Conservation (phyloP, 176 grass and related monocot species). For the Rhynchospora pubera region DNA sequence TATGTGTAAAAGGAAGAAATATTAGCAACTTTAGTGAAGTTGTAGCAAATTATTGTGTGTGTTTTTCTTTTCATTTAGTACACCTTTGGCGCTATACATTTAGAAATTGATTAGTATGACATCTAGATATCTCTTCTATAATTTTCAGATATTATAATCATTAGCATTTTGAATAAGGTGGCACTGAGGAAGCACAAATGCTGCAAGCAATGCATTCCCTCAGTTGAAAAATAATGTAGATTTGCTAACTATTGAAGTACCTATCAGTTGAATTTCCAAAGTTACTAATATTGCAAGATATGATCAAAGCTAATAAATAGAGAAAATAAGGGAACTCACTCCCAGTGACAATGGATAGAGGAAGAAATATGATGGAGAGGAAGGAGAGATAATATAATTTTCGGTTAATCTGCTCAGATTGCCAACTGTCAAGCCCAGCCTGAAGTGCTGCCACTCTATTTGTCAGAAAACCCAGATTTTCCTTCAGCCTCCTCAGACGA, state of each 20-base stretch:
- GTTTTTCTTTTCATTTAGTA: neutral
- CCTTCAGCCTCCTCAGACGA: constrained; percentile 81
- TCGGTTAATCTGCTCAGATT: constrained; percentile 88
- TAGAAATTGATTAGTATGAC: neutral
- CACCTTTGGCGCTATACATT: neutral
- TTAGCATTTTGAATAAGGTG: neutral
- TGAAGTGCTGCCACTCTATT: constrained; percentile 75
- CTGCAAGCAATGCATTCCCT: neutral
- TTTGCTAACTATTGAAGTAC: neutral
- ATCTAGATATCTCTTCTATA: neutral
- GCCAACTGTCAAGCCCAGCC: constrained; percentile 93
- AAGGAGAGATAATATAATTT: constrained; percentile 91
- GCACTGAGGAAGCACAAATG: neutral
- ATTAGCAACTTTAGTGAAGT: neutral
- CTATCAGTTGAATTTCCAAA: neutral
- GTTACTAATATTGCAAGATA: neutral
- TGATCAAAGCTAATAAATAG: neutral
- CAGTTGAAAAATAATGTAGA: neutral
- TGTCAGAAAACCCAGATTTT: constrained; percentile 78
- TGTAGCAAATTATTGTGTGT: neutral
- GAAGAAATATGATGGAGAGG: constrained; percentile 87
- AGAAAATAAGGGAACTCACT: constrained; percentile 26
- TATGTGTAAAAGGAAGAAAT: neutral
- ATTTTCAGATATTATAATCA: neutral
- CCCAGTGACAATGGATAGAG: constrained; percentile 85